These are phyloP conservation scores for Chionographis japonica DNA, from an alignment of 106 monocot genomes.

Conservation along the genomic window DNA sequence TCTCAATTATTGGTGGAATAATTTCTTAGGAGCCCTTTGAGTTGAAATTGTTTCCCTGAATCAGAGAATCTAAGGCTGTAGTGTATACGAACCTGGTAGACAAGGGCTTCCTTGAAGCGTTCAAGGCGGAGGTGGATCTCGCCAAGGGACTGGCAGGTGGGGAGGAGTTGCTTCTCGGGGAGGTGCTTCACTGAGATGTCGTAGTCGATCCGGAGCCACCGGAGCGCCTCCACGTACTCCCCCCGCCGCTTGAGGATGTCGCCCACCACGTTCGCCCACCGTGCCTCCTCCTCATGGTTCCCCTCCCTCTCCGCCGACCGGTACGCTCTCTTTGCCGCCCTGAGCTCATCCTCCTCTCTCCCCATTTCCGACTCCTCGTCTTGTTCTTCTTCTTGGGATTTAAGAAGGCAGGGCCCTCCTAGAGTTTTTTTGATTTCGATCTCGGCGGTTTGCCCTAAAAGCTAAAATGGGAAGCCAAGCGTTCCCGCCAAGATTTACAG, in stretches of 20 bases:
- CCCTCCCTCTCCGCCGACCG: conserved; percentile 56
- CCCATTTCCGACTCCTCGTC: conserved; percentile 13
- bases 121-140: conserved; percentile 80
- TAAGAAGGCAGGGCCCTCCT: too few species aligned
- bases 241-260: conserved; percentile 72
- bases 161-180: conserved; percentile 81
- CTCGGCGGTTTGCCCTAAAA: too few species aligned
- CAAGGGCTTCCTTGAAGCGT: conserved; percentile 55
- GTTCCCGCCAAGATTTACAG: too few species aligned
- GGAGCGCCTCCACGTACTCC: conserved; percentile 83
- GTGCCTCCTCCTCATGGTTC: conserved; percentile 75
- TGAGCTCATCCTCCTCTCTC: conserved; percentile 59
- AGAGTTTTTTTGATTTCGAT: too few species aligned
- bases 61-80: too few species aligned
- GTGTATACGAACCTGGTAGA: conserved; percentile 49
- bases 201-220: conserved; percentile 86
- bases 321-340: conserved; percentile 60
- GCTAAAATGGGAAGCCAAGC: too few species aligned
- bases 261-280: conserved; percentile 85
- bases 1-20: too few species aligned
- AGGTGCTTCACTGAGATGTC: conserved; percentile 68
- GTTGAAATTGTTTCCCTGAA: too few species aligned
- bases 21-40: too few species aligned
- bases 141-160: conserved; percentile 93
- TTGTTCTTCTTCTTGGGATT: neutral